Evolutionary conservation across 768 basidiomycete species (phyloP), one percentile per base, ranked within the genome.

Genomic region (Psilocybe sp.): DNA sequence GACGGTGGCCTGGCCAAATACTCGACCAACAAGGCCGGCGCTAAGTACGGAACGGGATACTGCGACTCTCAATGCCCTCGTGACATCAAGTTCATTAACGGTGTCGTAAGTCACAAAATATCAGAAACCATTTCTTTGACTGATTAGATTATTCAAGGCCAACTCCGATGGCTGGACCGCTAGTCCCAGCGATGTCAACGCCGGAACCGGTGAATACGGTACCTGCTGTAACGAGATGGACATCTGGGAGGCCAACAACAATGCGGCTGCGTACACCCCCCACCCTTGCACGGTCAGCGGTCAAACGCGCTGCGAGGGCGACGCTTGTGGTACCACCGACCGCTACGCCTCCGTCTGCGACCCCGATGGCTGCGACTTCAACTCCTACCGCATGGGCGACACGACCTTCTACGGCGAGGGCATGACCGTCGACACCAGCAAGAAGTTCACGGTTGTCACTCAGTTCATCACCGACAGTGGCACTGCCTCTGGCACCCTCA

Each of bases 191-290:
- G 69, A 72, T 49, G 53, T 69, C 52, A 81, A 80, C 64, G 64
- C 77, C 11, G 79, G 79, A 20, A 65, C 63, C 6, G 79, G 79
- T 33, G 20, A 60, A 20, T 69, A 60, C 57, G 79, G 79, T 54
- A 65, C 78, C n/a, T 81, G 79, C 72, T 81, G 80, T 62, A 70
- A 64, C 51, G 79, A 80, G 66, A 80, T 81, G 78, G 79, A 81
- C 61, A 69, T 81, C 60, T 81, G 79, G 79, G 79, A 80, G 56
- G 78, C 78, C 57, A 80, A 80, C 70, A 69, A 66, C 56, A 66
- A 71, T 53, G 67, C 80, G n/a, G 65, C 74, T 16, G 79, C 79
- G 15, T 74, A 64, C 64, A 81, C 80, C 39, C 76, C 80, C 45
- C 80, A 81, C 63, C 69, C 72, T 31, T 81, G 79, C 67, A 63